Conservation (phyloP, 225 moss, liverwort and hornwort species). For the Thuidium tamariscinum region DNA sequence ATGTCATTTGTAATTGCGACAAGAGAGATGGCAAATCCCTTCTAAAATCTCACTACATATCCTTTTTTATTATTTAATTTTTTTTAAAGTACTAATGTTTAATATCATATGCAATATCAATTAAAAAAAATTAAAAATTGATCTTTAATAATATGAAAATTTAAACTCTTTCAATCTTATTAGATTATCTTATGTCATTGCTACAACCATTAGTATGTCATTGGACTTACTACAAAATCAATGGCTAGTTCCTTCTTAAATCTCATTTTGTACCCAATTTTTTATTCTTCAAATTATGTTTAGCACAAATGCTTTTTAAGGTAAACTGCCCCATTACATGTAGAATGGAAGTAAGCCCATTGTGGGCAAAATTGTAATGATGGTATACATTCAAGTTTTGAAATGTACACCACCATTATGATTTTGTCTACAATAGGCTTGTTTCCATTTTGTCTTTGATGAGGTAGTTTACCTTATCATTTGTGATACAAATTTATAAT, state of each 20-base stretch:
- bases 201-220: background rate
- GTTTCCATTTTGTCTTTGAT: too few relatives aligned
- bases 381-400: too few relatives aligned
- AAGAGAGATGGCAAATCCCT: background rate
- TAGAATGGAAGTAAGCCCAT: too few relatives aligned
- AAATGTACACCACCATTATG: too few relatives aligned
- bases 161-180: fast-evolving
- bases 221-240: background rate
- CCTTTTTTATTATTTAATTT: background rate
- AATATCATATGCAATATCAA: background rate
- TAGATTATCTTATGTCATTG: fast-evolving
- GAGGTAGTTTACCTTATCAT: too few relatives aligned
- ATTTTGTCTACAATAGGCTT: too few relatives aligned
- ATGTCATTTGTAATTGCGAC: too few relatives aligned
- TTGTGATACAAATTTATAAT: too few relatives aligned
- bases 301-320: background rate
- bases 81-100: background rate
- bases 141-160: background rate
- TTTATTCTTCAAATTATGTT: fast-evolving
- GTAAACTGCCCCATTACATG: too few relatives aligned
- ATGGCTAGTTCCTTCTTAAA: background rate
- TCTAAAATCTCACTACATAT: background rate
- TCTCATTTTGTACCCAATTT: background rate
- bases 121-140: background rate
- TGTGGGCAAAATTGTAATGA: too few relatives aligned